Conservation (phyloP, 768 basidiomycete genomes). For the Psilocybe sp. region DNA sequence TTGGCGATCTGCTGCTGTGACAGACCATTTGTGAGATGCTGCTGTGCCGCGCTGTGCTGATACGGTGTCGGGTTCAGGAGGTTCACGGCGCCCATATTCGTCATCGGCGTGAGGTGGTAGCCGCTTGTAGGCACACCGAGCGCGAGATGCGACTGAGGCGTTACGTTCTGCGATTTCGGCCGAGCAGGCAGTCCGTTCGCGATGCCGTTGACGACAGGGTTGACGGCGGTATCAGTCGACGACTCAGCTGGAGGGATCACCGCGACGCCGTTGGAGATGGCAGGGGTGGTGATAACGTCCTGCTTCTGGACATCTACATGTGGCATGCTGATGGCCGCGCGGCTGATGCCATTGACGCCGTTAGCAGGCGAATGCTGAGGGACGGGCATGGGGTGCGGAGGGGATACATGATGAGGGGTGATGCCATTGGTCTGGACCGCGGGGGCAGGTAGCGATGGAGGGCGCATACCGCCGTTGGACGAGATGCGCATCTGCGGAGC, state of each 20-base stretch:
- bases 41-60: constrained; percentile 31
- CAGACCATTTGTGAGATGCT: constrained; percentile 33
- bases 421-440: constrained; percentile 26
- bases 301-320: constrained; percentile 42
- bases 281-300: constrained; percentile 24
- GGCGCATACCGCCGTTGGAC: constrained; percentile 54
- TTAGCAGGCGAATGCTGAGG: constrained; percentile 32
- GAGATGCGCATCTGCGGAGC: constrained; percentile 62
- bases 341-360: constrained; percentile 31
- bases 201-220: too few relatives aligned
- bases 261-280: constrained; percentile 32
- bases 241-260: constrained; percentile 22
- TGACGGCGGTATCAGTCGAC: constrained; percentile 18
- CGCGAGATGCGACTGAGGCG: constrained; percentile 28
- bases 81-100: constrained; percentile 28
- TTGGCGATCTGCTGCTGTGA: constrained; percentile 59
- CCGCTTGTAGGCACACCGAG: constrained; percentile 37
- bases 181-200: constrained; percentile 23
- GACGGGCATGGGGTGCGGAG: constrained; percentile 33
- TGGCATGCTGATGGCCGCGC: constrained; percentile 43
- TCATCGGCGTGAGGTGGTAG: constrained; percentile 46
- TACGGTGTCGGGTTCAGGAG: constrained; percentile 30
- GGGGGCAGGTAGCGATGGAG: constrained; percentile 36
- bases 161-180: constrained; percentile 46
- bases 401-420: constrained; percentile 31